Conservation (phyloP, 768 basidiomycete genomes). For the Porphyrellus cyaneotinctus region DNA sequence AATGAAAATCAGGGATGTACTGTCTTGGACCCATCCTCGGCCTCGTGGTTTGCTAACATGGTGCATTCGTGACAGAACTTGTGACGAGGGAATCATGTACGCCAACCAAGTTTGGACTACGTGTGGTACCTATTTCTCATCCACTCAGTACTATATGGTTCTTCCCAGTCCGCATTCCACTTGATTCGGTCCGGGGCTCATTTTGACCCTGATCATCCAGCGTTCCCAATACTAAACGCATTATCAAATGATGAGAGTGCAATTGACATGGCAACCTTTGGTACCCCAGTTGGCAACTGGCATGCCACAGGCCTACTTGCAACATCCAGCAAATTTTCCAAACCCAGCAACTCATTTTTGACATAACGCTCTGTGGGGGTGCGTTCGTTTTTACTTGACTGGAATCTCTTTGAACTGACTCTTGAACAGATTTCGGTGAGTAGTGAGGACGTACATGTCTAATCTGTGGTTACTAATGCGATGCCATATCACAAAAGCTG, state of each 20-base stretch:
- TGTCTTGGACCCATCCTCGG: slow-evolving; percentile 47
- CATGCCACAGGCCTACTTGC: slow-evolving; percentile 55
- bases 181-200: not conserved
- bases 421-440: slow-evolving; percentile 31
- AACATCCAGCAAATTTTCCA: slow-evolving; percentile 49
- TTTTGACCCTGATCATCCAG: slow-evolving; percentile 11
- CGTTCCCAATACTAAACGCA: slow-evolving; percentile 42
- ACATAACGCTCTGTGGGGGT: slow-evolving; percentile 70
- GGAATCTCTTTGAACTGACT: slow-evolving; percentile 15
- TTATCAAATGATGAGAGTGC: slow-evolving; percentile 48
- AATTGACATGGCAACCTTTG: slow-evolving; percentile 53
- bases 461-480: slow-evolving; percentile 5
- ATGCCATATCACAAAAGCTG: slow-evolving; percentile 41
- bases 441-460: not conserved
- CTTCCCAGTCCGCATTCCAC: slow-evolving; percentile 21
- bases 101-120: slow-evolving; percentile 18
- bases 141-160: slow-evolving; percentile 29
- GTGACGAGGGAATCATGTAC: slow-evolving; percentile 62
- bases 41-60: slow-evolving; percentile 63
- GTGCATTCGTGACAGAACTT: slow-evolving; percentile 73
- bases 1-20: slow-evolving; percentile 65
- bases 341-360: slow-evolving; percentile 64
- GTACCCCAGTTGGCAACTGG: slow-evolving; percentile 69
- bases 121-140: not conserved
- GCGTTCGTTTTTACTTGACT: slow-evolving; percentile 24